Percentiles rank a stretch among this genome's conserved stretches.
Evolutionary conservation across 331 rosid genomes (phyloP).

Genomic region (Malus hybrid): DNA sequence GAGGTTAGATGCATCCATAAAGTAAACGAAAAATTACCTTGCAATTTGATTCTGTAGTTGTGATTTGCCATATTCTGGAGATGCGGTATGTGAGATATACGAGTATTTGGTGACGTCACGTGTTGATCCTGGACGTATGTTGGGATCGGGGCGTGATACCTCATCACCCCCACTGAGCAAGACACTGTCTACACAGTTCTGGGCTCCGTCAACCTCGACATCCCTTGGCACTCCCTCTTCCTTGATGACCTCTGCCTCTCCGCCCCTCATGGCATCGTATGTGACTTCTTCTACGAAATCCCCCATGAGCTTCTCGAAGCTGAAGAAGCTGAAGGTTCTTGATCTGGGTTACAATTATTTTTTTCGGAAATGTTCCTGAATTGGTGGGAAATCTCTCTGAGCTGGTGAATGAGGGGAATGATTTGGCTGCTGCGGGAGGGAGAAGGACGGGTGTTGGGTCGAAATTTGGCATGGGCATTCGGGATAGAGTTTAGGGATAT

Average conservation of each 20-base stretch:
- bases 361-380: conserved; percentile 33
- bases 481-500: too few species aligned
- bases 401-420: conserved; percentile 29
- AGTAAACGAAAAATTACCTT: too few species aligned
- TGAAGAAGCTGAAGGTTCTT: conserved; percentile 48
- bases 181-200: conserved; percentile 43
- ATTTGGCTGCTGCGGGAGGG: too few species aligned
- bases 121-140: too few species aligned
- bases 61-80: too few species aligned
- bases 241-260: conserved; percentile 59
- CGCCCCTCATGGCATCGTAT: conserved; percentile 65
- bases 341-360: conserved; percentile 54
- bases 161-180: conserved; percentile 35
- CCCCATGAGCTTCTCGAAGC: conserved; percentile 18
- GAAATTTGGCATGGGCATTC: too few species aligned
- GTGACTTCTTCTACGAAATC: conserved; percentile 33
- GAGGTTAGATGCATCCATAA: too few species aligned
- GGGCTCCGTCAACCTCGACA: conserved; percentile 47
- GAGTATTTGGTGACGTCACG: too few species aligned
- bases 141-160: too few species aligned
- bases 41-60: too few species aligned
- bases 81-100: too few species aligned
- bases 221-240: conserved; percentile 66
- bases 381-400: conserved; percentile 31
- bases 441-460: too few species aligned